phyloP scores from a whole-genome alignment of 108 stramenopile species.

The Hondaea fermentalgiana region DNA sequence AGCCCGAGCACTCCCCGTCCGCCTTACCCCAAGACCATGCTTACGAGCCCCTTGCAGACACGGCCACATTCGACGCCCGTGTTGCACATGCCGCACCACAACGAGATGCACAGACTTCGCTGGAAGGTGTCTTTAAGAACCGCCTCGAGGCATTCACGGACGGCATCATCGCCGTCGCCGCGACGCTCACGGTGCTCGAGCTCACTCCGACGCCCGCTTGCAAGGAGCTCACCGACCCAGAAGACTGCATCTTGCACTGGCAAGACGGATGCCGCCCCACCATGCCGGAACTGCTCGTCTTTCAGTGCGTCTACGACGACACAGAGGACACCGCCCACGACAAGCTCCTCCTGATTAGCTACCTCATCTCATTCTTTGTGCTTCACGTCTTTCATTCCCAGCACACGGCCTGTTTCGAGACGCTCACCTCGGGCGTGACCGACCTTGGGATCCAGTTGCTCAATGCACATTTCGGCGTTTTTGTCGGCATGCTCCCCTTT shows the following conservation, averaged over 20 bases:
- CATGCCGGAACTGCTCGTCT: background rate
- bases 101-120: too few species aligned
- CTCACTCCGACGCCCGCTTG: background rate
- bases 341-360: background rate
- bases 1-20: too few species aligned
- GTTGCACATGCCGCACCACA: too few species aligned
- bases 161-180: background rate
- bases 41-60: too few species aligned
- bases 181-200: background rate
- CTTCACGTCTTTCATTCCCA: background rate
- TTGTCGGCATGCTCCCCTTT: slow-evolving; percentile 1
- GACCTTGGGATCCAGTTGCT: background rate
- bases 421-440: background rate
- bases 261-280: background rate
- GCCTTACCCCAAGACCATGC: too few species aligned
- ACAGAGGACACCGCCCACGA: background rate
- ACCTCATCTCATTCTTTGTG: background rate
- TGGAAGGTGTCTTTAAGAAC: background rate
- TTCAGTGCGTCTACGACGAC: background rate
- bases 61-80: too few species aligned
- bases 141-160: slow-evolving; percentile 6
- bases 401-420: background rate
- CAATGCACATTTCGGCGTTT: background rate
- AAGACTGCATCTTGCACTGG: slow-evolving; percentile 12
- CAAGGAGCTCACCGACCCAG: background rate